Conservation (phyloP, 1,284 basidiomycete genomes). For the Melampsora larici-populina region DNA sequence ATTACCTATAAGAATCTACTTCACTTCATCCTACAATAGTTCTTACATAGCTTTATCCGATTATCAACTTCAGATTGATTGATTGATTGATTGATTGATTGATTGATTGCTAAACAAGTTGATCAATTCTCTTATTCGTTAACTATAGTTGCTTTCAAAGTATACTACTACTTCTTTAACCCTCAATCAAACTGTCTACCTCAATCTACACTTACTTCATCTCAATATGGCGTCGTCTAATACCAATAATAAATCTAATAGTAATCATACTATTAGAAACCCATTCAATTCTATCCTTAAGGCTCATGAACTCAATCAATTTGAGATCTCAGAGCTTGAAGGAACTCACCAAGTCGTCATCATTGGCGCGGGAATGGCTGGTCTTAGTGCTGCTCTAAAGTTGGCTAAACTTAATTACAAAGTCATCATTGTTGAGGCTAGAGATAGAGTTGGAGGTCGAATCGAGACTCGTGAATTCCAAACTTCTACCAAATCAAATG, state of each 20-base stretch:
- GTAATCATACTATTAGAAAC: background rate
- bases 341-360: constrained; percentile 10
- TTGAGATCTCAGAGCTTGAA: background rate
- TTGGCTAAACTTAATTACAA: constrained; percentile 3
- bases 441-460: constrained; percentile 31
- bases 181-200: background rate
- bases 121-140: too few relatives aligned
- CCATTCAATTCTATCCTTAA: background rate
- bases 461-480: constrained; percentile 17
- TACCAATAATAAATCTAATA: background rate
- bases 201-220: background rate
- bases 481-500: too few relatives aligned
- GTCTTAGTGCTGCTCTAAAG: constrained; percentile 15
- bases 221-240: background rate
- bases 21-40: too few relatives aligned
- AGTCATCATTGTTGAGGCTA: constrained; percentile 35
- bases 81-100: too few relatives aligned
- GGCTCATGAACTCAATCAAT: background rate
- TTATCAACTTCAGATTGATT: too few relatives aligned
- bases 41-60: too few relatives aligned
- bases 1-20: too few relatives aligned
- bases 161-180: background rate
- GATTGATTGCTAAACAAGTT: too few relatives aligned
- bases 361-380: constrained; percentile 31
- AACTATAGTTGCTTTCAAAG: too few relatives aligned